Evolutionary conservation across 2,329 filamentous ascomycete species (phyloP), one percentile per base, ranked within the genome.

Genomic region (Thermothelomyces thermophilus): DNA sequence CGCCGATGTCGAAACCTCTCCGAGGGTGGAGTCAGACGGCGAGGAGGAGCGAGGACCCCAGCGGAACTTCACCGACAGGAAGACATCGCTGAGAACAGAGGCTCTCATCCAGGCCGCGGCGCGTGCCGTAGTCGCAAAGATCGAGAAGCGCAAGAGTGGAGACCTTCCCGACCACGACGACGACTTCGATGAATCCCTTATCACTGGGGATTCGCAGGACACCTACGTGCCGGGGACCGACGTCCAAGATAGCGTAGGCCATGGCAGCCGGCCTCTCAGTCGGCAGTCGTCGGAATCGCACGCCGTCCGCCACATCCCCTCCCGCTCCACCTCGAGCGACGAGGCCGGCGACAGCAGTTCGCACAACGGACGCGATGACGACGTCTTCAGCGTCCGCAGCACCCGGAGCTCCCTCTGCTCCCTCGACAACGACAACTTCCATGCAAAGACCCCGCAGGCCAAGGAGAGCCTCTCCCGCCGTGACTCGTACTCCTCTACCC

Each of bases 361-460:
- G 1, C 75, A 74, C 46, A 70, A 76, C 51, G 74, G 73, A 26
- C 67, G 68, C 37, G 75, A 79, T 19, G 75, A 79, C 57, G 77
- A 80, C 44, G 73, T 82, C 16, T 82, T 82, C 60, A 81, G 76
- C 64, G 75, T 76, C 56, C 71, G 70, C 65, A 83, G 73, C 62
- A 73, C 72, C 1, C 73, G 77, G 34, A 81, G 75, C 62, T 82
- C 79, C 1, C 62, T 79, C 48, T 76, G 75, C 2, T 81, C 77
- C 1, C 68, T 76, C 30, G 56, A 53, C 41, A 30, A 4, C 17
- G 22, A 51, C 24, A 51, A 56, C 17, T 7, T 28, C 43, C 40
- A 39, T 36, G 16, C 39, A 34, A 54, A 57, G 13, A 53, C 50
- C 9, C 44, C 54, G 3, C 42, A 47, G 9, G 54, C 55, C 51